Evolutionary conservation across 164 flowering plant species (phyloP), one percentile per base, ranked within the genome.

Genomic region (Vitis labrusca): DNA sequence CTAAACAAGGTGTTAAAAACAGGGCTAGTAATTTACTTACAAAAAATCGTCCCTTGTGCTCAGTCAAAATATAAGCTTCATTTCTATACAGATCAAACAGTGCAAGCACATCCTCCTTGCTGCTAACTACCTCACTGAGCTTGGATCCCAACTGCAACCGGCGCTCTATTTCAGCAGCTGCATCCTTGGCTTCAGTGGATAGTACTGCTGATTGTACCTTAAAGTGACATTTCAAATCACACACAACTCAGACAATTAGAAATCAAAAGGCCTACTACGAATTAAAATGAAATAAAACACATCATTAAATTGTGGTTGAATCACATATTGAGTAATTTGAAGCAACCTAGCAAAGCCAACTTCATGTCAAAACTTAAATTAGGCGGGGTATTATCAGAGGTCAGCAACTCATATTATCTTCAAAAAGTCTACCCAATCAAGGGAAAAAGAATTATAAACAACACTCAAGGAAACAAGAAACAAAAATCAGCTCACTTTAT

Each of bases 1-100:
- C 11, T 30, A 14, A 59, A n/a, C n/a, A 3, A 63, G 49, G 16
- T 11, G 9, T 3, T 6, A 50, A 14, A 63, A 48, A 14, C 53
- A 62, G 13, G 27, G 6, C 29, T 10, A 30, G 55, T 3, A 60
- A 52, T 49, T 61, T 12, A 83, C 97, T 85, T 82, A 94, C 98
- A 72, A 89, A 89, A 74, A 79, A 92, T 73, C 55, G 87, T 71
- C 90, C 94, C 48, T 73, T 72, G 70, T 85, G 79, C 77, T 95
- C 99, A 19, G 87, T 72, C 75, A 95, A 72, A 59, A 95, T 86
- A 77, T 95, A 95, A 65, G 83, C 85, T 79, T 95, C 97, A 52
- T 85, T 67, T 50, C 54, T 80, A 75, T 88, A 95, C 54, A 95
- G 75, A 76, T 85, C 80, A 73, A 95, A 85, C 30, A 95, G 72